Evolutionary conservation across 257 asterid species (phyloP).

Genomic region (Solanum corneliomulleri): DNA sequence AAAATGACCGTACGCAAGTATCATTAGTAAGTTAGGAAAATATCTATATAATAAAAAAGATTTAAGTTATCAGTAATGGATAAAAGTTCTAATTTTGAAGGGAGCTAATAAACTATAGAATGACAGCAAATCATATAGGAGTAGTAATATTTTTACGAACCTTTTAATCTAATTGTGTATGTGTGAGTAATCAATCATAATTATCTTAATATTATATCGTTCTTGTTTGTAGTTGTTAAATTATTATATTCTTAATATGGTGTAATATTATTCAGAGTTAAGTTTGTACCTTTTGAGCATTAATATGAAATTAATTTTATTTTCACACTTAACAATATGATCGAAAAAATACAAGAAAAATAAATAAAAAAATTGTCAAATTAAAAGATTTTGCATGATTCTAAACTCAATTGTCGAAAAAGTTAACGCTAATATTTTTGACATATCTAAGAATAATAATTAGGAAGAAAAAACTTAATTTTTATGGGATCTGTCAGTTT

Average conservation of each 20-base stretch:
- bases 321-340: background rate
- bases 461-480: no score
- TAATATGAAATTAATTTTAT: background rate
- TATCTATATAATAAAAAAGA: background rate
- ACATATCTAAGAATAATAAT: no score
- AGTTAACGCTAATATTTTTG: no score
- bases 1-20: background rate
- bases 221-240: background rate
- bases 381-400: no score
- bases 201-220: background rate
- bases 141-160: background rate
- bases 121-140: background rate
- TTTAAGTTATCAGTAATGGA: background rate
- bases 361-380: no score
- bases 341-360: background rate
- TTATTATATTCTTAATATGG: background rate
- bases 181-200: background rate
- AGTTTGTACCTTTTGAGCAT: background rate
- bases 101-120: background rate
- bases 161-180: background rate
- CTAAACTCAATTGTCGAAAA: no score
- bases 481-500: accelerated
- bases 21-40: background rate
- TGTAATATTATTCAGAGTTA: background rate
- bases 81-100: background rate